Base-by-base conservation (phyloP, 2,329 filamentous ascomycete genomes). In the Penicillium brevicompactum region DNA sequence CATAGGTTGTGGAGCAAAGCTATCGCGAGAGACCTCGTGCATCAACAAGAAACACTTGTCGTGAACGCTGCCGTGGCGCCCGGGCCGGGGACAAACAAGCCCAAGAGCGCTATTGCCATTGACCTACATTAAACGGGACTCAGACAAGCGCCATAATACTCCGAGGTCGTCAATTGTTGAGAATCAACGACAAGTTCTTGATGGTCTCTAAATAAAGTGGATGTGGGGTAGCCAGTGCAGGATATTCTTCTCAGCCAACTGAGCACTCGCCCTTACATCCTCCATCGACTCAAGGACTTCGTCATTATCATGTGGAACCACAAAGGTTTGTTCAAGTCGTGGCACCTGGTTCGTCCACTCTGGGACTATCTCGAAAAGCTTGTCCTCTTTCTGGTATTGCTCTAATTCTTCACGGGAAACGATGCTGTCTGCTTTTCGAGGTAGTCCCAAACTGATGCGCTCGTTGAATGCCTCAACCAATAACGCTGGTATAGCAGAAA, bases 1-100 rank as follows among this genome's bases (percentile, higher is more conserved):
- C 3, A 27, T 27, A 6, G 0, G 2, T 4, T 27, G 2, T 27
- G 24, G 24, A 27, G 24, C 24, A 27, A 27, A 6, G 6, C 6
- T 27, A 5, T 4, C 8, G 24, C 24, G 4, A 27, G 6, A 8
- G 1, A 8, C 24, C 1, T 8, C 24, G 24, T 5, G 0, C 5
- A 27, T 4, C 24, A 8, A 27, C 24, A 27, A 4, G 24, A 27
- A 27, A 27, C 24, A 27, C 45, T 53, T 16, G 42, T 57, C 21
- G 45, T 53, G 16, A 57, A 56, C 21, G 48, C 53, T 7, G 53
- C 53, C 14, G 30, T 56, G 34, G 43, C 53, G n/a, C 53, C 53
- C 21, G 22, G 24, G 38, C n/a, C 2, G 7, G 37, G 4, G 14
- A 24, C 24, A 34, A 18, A 16, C 6, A 24, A 55, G 16, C 16